These are phyloP conservation scores for Boletus reticuloceps DNA, from an alignment of 768 basidiomycete genomes.

Conservation along the genomic window DNA sequence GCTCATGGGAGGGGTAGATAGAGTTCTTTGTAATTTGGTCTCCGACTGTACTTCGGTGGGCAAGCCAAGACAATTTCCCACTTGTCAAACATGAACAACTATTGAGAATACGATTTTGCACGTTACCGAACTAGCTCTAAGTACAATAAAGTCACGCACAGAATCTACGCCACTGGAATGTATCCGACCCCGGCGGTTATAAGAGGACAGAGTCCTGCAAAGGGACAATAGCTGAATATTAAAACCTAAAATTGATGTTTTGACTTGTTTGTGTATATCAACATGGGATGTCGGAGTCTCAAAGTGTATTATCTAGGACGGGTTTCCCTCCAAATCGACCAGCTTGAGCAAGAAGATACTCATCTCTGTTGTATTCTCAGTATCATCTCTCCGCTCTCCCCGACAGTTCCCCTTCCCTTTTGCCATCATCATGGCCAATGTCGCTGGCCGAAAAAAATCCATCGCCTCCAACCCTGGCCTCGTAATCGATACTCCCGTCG, in stretches of 20 bases:
- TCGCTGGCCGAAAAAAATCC: slow-evolving; percentile 78
- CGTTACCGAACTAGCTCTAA: no score
- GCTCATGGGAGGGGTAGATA: no score
- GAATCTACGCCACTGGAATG: not conserved
- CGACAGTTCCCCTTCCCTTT: not conserved
- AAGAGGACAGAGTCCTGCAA: not conserved
- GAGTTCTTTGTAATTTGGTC: no score
- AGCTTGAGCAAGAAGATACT: not conserved
- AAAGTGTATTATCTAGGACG: slow-evolving; percentile 31
- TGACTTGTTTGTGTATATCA: slow-evolving; percentile 29
- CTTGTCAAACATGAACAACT: no score
- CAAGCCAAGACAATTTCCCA: no score
- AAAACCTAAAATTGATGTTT: slow-evolving; percentile 5
- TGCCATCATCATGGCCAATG: slow-evolving; percentile 44
- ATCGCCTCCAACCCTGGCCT: slow-evolving; percentile 62
- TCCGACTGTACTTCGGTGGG: no score
- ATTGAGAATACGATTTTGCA: no score
- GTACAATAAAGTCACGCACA: not conserved
- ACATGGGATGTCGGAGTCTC: slow-evolving; percentile 27
- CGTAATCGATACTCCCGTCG: slow-evolving; percentile 70
- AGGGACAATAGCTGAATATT: no score
- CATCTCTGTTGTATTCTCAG: slow-evolving; percentile 3
- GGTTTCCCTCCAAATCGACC: slow-evolving; percentile 4
- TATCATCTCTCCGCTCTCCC: not conserved
- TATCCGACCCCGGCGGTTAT: not conserved